Percentiles rank a stretch among this genome's conserved stretches.
Conservation (phyloP, 2,329 filamentous ascomycete genomes). For the Talaromyces funiculosus region DNA sequence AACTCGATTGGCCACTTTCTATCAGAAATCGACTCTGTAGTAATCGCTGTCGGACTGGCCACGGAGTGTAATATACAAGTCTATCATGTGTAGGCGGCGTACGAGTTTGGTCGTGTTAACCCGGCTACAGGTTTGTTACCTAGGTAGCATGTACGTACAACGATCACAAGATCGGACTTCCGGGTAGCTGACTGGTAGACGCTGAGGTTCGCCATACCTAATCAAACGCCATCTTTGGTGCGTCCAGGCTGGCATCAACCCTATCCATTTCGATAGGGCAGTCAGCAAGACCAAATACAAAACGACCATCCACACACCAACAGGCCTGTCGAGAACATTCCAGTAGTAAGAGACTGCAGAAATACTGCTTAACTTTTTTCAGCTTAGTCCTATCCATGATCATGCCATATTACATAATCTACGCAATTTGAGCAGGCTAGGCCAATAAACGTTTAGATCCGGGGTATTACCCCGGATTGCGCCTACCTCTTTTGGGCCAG, state of each 20-base stretch:
- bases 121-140: neutral
- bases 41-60: neutral
- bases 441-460: constrained; percentile 4
- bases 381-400: neutral
- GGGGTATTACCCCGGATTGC: constrained; percentile 8
- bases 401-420: neutral
- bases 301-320: no score
- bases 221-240: no score
- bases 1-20: neutral
- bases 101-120: neutral
- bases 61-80: neutral
- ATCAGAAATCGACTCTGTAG: neutral
- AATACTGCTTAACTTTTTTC: neutral
- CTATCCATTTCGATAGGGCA: no score
- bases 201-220: no score
- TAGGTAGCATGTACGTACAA: neutral
- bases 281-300: no score
- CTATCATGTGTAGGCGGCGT: neutral
- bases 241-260: no score
- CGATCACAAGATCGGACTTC: no score
- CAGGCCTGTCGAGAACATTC: neutral
- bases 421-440: neutral
- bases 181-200: no score
- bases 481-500: neutral
- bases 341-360: no score